Evolutionary conservation across 1,139 yeast genomes (phyloP).

Genomic region (Debaryomyces fabryi): DNA sequence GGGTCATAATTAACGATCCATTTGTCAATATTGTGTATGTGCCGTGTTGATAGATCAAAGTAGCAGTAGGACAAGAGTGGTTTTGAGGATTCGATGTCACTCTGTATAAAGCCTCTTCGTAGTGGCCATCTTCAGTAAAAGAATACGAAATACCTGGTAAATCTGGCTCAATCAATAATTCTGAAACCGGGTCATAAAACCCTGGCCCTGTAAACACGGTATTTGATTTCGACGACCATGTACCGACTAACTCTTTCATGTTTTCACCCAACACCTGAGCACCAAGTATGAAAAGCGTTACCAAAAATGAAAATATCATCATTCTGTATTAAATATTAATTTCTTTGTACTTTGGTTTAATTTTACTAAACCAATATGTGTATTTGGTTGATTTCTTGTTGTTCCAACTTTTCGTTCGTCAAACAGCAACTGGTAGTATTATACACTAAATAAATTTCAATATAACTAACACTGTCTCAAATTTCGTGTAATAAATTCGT

Average conservation of each 20-base stretch:
- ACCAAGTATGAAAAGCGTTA: conserved; percentile 8
- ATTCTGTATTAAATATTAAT: background rate
- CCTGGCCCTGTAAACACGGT: conserved; percentile 97
- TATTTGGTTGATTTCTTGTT: background rate
- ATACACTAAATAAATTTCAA: background rate
- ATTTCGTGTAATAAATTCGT: background rate
- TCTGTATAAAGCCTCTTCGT: conserved; percentile 86
- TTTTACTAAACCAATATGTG: background rate
- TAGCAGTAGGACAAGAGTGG: conserved; percentile 84
- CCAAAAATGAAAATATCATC: conserved; percentile 7
- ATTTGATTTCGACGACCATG: conserved; percentile 93
- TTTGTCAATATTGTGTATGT: conserved; percentile 62
- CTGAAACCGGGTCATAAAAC: conserved; percentile 94
- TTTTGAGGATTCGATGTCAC: conserved; percentile 69
- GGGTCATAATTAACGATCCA: conserved; percentile 71
- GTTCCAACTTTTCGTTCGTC: background rate
- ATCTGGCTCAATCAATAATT: conserved; percentile 89
- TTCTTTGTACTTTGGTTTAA: background rate
- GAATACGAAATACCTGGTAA: conserved; percentile 93
- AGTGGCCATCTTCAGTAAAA: conserved; percentile 87
- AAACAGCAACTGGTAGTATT: background rate
- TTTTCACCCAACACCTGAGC: conserved; percentile 20
- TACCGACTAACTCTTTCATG: conserved; percentile 64
- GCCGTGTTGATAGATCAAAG: conserved; percentile 88
- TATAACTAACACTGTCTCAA: background rate